phyloP scores from a whole-genome alignment of 2,329 filamentous ascomycete species.

The Aspergillus spinulosporus region DNA sequence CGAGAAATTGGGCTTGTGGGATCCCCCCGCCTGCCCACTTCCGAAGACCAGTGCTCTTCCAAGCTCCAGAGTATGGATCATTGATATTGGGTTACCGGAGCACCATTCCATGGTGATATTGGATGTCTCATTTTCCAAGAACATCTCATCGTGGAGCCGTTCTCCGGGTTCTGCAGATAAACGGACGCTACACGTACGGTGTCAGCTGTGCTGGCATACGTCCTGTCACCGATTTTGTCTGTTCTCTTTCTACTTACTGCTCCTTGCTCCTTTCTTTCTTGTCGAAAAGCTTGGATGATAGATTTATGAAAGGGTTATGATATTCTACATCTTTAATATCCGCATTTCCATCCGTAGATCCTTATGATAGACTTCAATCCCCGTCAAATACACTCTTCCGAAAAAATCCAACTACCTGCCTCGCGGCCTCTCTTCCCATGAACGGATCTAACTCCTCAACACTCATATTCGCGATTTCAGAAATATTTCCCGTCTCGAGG shows the following conservation, averaged over 20 bases:
- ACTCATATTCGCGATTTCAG: constrained; percentile 84
- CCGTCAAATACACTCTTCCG: constrained; percentile 60
- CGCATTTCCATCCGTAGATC: background rate
- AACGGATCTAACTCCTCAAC: constrained; percentile 69
- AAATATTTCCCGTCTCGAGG: constrained; percentile 71
- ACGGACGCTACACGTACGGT: constrained; percentile 31
- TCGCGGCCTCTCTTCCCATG: constrained; percentile 74
- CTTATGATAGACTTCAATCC: constrained; percentile 15
- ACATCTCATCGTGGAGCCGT: constrained; percentile 15
- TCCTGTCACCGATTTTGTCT: constrained; percentile 31
- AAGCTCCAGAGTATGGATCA: constrained; percentile 32
- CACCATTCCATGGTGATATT: constrained; percentile 18
- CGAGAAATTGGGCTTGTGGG: constrained; percentile 17
- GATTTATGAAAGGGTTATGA: constrained; percentile 37
- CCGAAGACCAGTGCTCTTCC: constrained; percentile 20
- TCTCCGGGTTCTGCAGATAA: constrained; percentile 31
- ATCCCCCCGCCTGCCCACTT: constrained; percentile 17
- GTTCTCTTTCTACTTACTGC: constrained; percentile 29
- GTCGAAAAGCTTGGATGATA: constrained; percentile 31
- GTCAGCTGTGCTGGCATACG: constrained; percentile 28
- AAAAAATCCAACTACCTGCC: constrained; percentile 82
- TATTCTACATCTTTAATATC: constrained; percentile 26
- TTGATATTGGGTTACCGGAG: constrained; percentile 21
- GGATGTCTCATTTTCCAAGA: constrained; percentile 8
- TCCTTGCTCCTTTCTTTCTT: constrained; percentile 19